Evolutionary conservation across 1,284 basidiomycete species (phyloP).

Genomic region (Sanguinoderma infundibulare): DNA sequence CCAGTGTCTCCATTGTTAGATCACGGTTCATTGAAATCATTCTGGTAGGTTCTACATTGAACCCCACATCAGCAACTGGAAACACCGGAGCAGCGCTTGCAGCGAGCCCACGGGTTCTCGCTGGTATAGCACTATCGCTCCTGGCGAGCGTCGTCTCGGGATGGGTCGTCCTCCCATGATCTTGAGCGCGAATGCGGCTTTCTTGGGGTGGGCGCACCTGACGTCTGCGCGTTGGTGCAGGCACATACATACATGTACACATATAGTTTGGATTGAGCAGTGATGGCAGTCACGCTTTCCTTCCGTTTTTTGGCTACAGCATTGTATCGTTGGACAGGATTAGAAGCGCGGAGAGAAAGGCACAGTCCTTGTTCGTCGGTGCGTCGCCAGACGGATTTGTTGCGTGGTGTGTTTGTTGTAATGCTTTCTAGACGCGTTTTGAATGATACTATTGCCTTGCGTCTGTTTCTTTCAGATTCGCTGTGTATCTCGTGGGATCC

Average conservation of each 20-base stretch:
- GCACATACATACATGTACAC: not conserved
- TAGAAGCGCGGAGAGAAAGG: not conserved
- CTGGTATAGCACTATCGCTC: conserved; percentile 8
- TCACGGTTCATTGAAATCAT: not conserved
- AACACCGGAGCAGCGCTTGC: conserved; percentile 3
- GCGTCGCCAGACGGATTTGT: not conserved
- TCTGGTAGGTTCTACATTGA: not conserved
- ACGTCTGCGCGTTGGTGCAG: not conserved
- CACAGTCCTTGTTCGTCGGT: not conserved
- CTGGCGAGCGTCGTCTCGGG: conserved; percentile 13
- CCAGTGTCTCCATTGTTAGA: not conserved
- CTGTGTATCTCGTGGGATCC: no score
- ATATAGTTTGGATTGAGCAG: not conserved
- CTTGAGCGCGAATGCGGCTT: not conserved
- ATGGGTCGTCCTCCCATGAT: conserved; percentile 14
- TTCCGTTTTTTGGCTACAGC: not conserved
- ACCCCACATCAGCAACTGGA: not conserved
- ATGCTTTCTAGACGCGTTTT: not conserved
- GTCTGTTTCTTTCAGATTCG: not conserved
- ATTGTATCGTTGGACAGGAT: not conserved
- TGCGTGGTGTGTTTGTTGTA: not conserved
- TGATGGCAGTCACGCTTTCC: not conserved
- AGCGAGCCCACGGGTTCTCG: not conserved
- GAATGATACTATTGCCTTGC: not conserved
- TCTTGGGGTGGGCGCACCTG: not conserved